Evolutionary conservation across 1,284 basidiomycete genomes (phyloP), one percentile per base, ranked within the genome.

Genomic region (Bjerkandera adusta): DNA sequence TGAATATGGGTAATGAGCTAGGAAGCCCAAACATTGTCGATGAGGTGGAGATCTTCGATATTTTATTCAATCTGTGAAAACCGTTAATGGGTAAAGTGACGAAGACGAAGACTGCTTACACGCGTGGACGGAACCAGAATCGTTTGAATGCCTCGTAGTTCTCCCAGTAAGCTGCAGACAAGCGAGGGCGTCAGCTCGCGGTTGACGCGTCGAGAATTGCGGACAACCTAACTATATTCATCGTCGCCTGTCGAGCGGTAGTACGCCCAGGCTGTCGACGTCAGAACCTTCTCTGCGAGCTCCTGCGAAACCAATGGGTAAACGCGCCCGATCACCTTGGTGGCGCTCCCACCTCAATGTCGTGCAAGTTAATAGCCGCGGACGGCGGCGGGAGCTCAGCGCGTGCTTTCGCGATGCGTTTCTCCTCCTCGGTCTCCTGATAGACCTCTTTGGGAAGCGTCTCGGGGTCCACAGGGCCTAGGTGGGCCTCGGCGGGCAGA

Each of bases 61-160:
- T 54, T 41, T 67, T 66, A 44, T 62, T 63, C 51, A 68, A 44
- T 18, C 66, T 68, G 21, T 33, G 36, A 16, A 22, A 33, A 26
- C 29, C 33, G 35, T 29, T 13, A 10, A 29, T 12, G 8, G 35
- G 24, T 33, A 33, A 15, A 24, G 3, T 20, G 16, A 26, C n/a
- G 10, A 21, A 5, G 22, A 15, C 29, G 13, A 8, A 29, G 13
- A 18, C 38, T 20, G 53, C 67, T 43, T 49, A 66, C 67, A 75
- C 69, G 20, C 75, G 65, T 3, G 76, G 77, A 12, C 72, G 65
- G 66, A 79, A 77, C 63, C 66, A 77, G 60, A 76, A 76, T 16
- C 69, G 63, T 34, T 60, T 64, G 59, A 69, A 79, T 1, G 75
- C 69, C 39, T 66, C 61, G 18, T 60, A 58, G 54, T 79, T 79